Conservation (phyloP, 2,329 filamentous ascomycete species). For the Colletotrichum brevisporum region DNA sequence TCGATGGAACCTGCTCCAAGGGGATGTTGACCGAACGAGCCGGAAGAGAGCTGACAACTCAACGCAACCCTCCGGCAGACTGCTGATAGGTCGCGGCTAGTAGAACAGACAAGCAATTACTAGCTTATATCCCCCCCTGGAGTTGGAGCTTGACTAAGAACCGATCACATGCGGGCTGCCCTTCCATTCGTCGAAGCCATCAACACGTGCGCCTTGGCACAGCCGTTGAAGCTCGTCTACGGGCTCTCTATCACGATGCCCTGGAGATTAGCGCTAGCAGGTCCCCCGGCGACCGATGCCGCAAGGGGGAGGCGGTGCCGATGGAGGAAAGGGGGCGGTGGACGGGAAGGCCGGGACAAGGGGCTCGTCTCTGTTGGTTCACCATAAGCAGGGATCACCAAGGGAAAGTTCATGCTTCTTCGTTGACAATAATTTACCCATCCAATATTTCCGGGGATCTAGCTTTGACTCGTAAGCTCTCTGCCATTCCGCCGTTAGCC, state of each 20-base stretch:
- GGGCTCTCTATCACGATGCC: background rate
- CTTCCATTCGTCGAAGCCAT: constrained; percentile 17
- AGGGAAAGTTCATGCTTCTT: constrained; percentile 6
- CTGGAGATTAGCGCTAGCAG: background rate
- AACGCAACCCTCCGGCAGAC: no score
- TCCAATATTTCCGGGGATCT: background rate
- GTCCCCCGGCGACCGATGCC: constrained; percentile 7
- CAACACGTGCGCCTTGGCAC: constrained; percentile 28
- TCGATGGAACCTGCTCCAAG: constrained; percentile 9
- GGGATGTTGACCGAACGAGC: constrained; percentile 11
- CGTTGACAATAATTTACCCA: background rate
- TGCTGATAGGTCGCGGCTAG: background rate
- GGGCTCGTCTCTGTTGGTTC: constrained; percentile 3
- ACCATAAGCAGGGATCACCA: background rate
- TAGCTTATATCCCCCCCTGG: no score
- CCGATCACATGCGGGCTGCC: background rate
- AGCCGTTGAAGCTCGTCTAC: background rate
- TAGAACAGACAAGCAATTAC: no score
- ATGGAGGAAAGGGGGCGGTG: constrained; percentile 21
- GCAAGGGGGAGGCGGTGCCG: constrained; percentile 29
- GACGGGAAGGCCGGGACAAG: constrained; percentile 24
- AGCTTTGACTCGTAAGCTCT: no score
- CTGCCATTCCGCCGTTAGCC: background rate
- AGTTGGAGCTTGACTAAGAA: no score
- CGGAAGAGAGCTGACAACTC: background rate